Evolutionary conservation across 2,329 filamentous ascomycete genomes (phyloP), one percentile per base, ranked within the genome.

Genomic region (Talaromyces pinophilus): DNA sequence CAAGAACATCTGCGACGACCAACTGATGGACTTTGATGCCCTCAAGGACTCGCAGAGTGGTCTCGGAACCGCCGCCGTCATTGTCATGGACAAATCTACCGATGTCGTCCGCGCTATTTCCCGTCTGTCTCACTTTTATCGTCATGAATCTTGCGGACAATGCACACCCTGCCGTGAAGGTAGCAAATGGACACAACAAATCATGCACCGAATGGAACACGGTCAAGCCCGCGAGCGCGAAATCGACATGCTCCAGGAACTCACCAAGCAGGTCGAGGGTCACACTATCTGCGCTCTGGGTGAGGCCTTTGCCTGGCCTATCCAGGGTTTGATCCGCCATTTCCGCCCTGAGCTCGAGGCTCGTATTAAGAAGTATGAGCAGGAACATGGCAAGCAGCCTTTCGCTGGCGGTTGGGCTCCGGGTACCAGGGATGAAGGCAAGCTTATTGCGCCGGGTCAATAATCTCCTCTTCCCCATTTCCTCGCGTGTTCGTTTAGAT

Each of bases 101-200:
- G 95, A 99, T 79, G 91, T 99, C 62, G 93, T 99, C 72, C 91
- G 94, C 71, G 92, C 92, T 76, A 98, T 99, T 77, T 90, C 92
- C 70, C 90, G 95, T 73, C 88, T 99, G 73, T 92, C 91, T 75
- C 92, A 94, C 80, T 99, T 99, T 85, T 99, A 99, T 86, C 91
- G 93, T 81, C 95, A 99, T 84, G 95, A 99, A 85, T 93, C 90
- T 71, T 99, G 95, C 81, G 95, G 95, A 68, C 95, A 99, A 84
- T 99, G 95, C 85, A 99, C 95, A 67, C 95, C 95, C n/a, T 99
- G 95, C 87, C 91, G 95, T 78, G 95, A 99, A 83, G 95, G 95
- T 71, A 96, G 91, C 85, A 97, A 96, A 84, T 99, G 95, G 95
- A 97, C 94, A 11, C 91, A 96, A 82, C 93, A 99, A 85, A 98